These are phyloP conservation scores for Wickerhamiella allomyrinae DNA, from an alignment of 805 yeast genomes.

Conservation along the genomic window DNA sequence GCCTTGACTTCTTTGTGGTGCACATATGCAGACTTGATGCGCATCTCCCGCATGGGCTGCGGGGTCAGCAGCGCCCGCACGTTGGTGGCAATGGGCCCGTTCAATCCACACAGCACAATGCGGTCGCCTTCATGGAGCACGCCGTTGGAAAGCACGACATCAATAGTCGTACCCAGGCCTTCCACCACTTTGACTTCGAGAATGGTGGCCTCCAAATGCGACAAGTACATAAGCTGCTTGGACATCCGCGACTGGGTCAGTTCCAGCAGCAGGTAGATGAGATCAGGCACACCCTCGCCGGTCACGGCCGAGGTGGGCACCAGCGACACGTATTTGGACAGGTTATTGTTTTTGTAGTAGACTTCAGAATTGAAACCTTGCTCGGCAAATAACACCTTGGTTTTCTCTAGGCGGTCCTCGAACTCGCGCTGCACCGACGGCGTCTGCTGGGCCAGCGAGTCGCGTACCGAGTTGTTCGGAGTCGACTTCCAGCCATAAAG, in stretches of 20 bases:
- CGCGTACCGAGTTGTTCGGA: slow-evolving; percentile 94
- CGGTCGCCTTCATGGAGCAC: slow-evolving; percentile 87
- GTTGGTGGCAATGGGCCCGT: slow-evolving; percentile 94
- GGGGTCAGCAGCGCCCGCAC: slow-evolving; percentile 94
- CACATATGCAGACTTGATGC: slow-evolving; percentile 90
- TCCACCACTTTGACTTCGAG: slow-evolving; percentile 95
- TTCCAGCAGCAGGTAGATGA: slow-evolving; percentile 87
- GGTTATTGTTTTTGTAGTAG: slow-evolving; percentile 86
- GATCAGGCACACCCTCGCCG: slow-evolving; percentile 99
- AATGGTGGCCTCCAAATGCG: slow-evolving; percentile 89
- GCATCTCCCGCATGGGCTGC: slow-evolving; percentile 90
- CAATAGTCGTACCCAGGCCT: slow-evolving; percentile 98
- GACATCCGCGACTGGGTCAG: slow-evolving; percentile 98
- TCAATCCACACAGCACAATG: slow-evolving; percentile 90
- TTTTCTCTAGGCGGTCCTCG: slow-evolving; percentile 69
- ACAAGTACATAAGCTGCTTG: slow-evolving; percentile 89
- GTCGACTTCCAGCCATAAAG: slow-evolving; percentile 83
- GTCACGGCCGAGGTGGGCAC: slow-evolving; percentile 98
- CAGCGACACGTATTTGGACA: slow-evolving; percentile 85
- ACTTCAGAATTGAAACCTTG: slow-evolving; percentile 97
- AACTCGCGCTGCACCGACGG: slow-evolving; percentile 85
- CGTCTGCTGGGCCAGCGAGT: slow-evolving; percentile 69
- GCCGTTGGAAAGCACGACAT: slow-evolving; percentile 96
- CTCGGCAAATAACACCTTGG: slow-evolving; percentile 85
- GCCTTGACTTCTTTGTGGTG: slow-evolving; percentile 98